phyloP scores from a whole-genome alignment of 1,139 yeast genomes.

The Candida gigantensis region DNA sequence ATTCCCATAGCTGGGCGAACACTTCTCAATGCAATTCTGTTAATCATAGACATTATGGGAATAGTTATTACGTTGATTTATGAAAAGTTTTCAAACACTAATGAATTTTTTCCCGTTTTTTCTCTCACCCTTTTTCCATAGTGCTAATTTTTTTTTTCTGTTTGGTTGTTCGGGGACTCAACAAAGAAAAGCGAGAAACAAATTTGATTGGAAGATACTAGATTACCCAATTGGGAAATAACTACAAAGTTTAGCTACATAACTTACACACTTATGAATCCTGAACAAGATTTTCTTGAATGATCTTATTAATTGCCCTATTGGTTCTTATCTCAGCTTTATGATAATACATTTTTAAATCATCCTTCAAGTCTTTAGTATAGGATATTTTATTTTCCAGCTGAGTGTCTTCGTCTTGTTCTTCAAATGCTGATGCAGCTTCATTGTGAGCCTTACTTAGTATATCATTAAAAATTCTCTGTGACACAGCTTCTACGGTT shows the following conservation, averaged over 20 bases:
- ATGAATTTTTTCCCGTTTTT: constrained; percentile 7
- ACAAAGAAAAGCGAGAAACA: constrained; percentile 6
- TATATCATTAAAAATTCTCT: constrained; percentile 25
- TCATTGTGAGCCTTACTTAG: constrained; percentile 18
- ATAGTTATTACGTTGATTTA: constrained; percentile 5
- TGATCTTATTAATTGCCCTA: constrained; percentile 26
- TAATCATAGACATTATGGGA: constrained; percentile 42
- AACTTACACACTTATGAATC: background rate
- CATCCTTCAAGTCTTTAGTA: constrained; percentile 32
- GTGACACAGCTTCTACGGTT: constrained; percentile 31
- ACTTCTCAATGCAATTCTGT: constrained; percentile 50
- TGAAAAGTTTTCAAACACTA: constrained; percentile 7
- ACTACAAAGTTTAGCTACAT: background rate
- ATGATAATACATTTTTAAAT: constrained; percentile 27
- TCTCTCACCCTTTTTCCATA: constrained; percentile 9
- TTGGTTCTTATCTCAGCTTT: constrained; percentile 33
- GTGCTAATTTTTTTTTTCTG: constrained; percentile 4
- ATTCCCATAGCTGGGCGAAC: constrained; percentile 38
- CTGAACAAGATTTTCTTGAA: constrained; percentile 21
- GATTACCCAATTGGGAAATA: constrained; percentile 37
- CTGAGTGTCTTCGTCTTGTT: background rate
- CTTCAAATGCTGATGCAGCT: constrained; percentile 14
- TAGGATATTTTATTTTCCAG: constrained; percentile 10
- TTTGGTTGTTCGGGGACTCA: constrained; percentile 9
- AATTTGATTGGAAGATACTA: constrained; percentile 39